Conservation (phyloP, 768 basidiomycete genomes). For the Ephemerocybe angulata region DNA sequence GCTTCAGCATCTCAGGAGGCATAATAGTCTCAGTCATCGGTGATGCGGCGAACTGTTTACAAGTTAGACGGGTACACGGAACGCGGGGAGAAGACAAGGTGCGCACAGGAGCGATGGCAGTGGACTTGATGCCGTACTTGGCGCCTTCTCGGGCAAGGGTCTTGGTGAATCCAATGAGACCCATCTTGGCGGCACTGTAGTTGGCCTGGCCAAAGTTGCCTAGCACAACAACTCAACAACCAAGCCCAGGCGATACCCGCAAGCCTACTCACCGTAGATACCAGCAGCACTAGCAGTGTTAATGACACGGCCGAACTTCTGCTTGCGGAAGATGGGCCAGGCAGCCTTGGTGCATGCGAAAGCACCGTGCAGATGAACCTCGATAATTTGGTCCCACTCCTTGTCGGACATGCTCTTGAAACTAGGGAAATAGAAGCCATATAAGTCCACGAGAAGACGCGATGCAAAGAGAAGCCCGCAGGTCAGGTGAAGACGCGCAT, state of each 20-base stretch:
- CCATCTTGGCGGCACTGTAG: slow-evolving; percentile 98
- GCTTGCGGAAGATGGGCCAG: slow-evolving; percentile 93
- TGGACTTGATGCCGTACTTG: slow-evolving; percentile 85
- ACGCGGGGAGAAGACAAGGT: neutral
- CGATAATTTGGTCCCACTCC: slow-evolving; percentile 86
- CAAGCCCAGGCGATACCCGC: neutral
- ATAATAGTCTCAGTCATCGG: slow-evolving; percentile 94
- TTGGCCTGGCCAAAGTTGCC: slow-evolving; percentile 97
- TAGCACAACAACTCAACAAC: slow-evolving; percentile 22
- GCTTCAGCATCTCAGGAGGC: slow-evolving; percentile 91
- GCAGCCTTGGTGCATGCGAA: slow-evolving; percentile 91
- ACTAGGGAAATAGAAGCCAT: slow-evolving; percentile 31
- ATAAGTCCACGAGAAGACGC: neutral
- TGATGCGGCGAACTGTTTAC: slow-evolving; percentile 81
- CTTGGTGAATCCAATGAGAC: slow-evolving; percentile 86
- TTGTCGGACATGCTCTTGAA: slow-evolving; percentile 98
- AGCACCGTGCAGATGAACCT: slow-evolving; percentile 92
- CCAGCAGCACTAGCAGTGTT: slow-evolving; percentile 96
- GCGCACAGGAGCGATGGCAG: slow-evolving; percentile 85
- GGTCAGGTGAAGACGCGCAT: slow-evolving; percentile 1
- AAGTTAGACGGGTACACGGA: neutral
- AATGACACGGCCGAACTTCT: slow-evolving; percentile 90
- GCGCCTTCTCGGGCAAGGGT: slow-evolving; percentile 89
- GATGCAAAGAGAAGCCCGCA: neutral
- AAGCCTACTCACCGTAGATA: slow-evolving; percentile 63